Conservation (phyloP, 768 basidiomycete genomes). For the Mycena filopes region DNA sequence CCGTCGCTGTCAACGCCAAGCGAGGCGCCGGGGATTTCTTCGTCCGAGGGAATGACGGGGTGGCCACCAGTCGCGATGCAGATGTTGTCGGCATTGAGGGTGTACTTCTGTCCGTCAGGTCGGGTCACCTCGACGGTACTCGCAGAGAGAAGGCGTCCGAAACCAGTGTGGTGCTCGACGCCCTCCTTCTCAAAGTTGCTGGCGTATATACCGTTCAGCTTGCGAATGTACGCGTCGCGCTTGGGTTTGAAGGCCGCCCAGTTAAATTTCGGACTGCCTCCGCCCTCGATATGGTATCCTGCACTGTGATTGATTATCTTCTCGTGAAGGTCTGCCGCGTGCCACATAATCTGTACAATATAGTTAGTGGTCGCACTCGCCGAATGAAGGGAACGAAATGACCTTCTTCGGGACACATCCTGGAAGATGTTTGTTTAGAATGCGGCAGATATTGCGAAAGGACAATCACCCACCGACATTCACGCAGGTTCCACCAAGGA, state of each 20-base stretch:
- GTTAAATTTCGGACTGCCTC: conserved; percentile 72
- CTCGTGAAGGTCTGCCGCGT: conserved; percentile 90
- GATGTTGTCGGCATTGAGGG: conserved; percentile 80
- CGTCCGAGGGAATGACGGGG: conserved; percentile 82
- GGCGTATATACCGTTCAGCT: conserved; percentile 92
- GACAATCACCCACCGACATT: conserved; percentile 83
- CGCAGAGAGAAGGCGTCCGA: conserved; percentile 75
- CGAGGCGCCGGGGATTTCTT: conserved; percentile 87
- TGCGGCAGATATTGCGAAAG: background rate
- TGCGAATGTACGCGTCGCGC: conserved; percentile 94
- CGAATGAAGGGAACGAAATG: conserved; percentile 20
- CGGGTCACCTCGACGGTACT: conserved; percentile 78
- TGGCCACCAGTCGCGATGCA: conserved; percentile 88
- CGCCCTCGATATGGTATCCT: conserved; percentile 78
- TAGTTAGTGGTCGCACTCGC: conserved; percentile 6
- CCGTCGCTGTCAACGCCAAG: conserved; percentile 95
- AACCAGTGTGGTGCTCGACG: conserved; percentile 88
- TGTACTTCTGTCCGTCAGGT: conserved; percentile 76
- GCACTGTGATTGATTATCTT: conserved; percentile 78
- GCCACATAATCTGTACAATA: conserved; percentile 90
- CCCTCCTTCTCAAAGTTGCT: conserved; percentile 87
- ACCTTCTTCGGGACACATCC: conserved; percentile 99
- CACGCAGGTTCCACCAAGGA: conserved; percentile 95
- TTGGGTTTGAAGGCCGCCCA: conserved; percentile 94
- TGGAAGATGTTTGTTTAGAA: conserved; percentile 46